Base-by-base conservation (phyloP, 2,329 filamentous ascomycete species). In the Knoxdaviesia proteae region DNA sequence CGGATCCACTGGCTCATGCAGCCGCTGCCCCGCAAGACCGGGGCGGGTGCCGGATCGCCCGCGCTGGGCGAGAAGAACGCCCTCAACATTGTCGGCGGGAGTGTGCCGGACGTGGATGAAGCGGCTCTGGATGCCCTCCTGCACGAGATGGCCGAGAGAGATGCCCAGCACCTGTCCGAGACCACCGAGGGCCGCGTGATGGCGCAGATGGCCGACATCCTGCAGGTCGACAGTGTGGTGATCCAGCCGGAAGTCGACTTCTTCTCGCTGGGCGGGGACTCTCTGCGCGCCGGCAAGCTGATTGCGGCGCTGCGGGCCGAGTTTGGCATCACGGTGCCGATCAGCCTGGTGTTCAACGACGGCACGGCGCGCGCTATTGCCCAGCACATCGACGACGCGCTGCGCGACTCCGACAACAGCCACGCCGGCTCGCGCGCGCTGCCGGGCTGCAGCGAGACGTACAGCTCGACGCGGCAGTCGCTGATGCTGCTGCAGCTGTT, bases 261-360 rank as follows among this genome's bases (percentile, higher is more conserved):
- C 49, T 71, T 71, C 48, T 57, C 58, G 8, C 57, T 69, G 10
- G 68, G 68, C 5, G 68, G 70, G 11, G 68, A 73, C 49, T 71
- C 67, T 34, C 57, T 74, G 39, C 59, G 59, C 20, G 69, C 69
- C 33, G 70, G 69, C 2, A 60, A 60, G 34, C 58, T 74, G 1
- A 55, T 71, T 6, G 70, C 69, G 1, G 54, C 57, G 2, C 57
- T 74, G 4, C 62, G 69, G n/a, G 58, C 58, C 32, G 58, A 66
- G 41, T 69, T 71, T 46, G 54, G 58, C 20, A 55, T 68, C 1
- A 59, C 63, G 20, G 54, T 73, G 1, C 63, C 68, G 0, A 67
- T 71, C 45, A 64, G 65, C 44, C 51, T 65, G 8, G 58, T 74
- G 4, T 72, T 73, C 54, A 63, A 61, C 38, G 55, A 63, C 36